Conservation (phyloP, 2,329 filamentous ascomycete species). For the Onygenales sp. region DNA sequence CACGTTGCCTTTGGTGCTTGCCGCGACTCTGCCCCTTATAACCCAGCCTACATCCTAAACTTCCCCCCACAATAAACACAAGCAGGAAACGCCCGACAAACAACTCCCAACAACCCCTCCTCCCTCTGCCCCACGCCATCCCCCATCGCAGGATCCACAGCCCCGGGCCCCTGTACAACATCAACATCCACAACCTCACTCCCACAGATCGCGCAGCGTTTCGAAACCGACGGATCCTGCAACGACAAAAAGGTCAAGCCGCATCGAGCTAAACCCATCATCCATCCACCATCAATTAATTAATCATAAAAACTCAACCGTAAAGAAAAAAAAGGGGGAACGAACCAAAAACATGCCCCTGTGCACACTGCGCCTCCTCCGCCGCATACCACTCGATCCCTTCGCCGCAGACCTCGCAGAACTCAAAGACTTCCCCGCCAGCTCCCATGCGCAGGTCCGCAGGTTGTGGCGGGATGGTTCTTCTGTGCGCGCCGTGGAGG, state of each 20-base stretch:
- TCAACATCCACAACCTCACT: slow-evolving; percentile 25
- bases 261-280: slow-evolving; percentile 36
- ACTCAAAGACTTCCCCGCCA: slow-evolving; percentile 30
- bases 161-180: not conserved
- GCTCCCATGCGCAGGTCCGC: slow-evolving; percentile 10
- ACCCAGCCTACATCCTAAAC: slow-evolving; percentile 2
- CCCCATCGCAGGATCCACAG: slow-evolving; percentile 10
- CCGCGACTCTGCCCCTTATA: not conserved
- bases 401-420: slow-evolving; percentile 44
- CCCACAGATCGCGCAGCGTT: slow-evolving; percentile 45
- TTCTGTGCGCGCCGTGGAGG: not conserved
- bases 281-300: slow-evolving; percentile 4
- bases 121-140: not conserved
- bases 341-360: slow-evolving; percentile 44
- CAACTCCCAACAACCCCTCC: slow-evolving; percentile 1
- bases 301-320: not conserved
- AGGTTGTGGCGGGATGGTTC: slow-evolving; percentile 14
- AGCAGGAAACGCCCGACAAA: slow-evolving; percentile 8
- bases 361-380: slow-evolving; percentile 37
- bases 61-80: slow-evolving; percentile 13
- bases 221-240: slow-evolving; percentile 44
- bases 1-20: not conserved
- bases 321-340: not conserved
- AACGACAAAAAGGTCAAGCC: slow-evolving; percentile 46
- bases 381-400: slow-evolving; percentile 40